These are phyloP conservation scores for Ruellia speciosa DNA, from an alignment of 305 asterid species.

Conservation along the genomic window DNA sequence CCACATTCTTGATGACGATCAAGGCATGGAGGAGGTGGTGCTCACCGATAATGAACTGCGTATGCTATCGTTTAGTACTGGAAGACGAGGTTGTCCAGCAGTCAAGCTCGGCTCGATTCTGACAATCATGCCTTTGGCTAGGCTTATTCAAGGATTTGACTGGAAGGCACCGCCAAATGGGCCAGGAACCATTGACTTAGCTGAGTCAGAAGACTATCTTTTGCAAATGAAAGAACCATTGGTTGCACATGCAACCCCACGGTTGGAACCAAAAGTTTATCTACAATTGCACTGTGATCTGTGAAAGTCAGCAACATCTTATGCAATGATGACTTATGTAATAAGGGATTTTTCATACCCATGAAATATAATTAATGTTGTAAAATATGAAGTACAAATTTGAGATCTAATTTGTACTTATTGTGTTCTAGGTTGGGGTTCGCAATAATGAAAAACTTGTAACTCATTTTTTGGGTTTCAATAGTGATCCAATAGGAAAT, in stretches of 20 bases:
- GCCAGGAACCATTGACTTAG: not conserved
- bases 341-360: too few relatives aligned
- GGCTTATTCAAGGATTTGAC: constrained; percentile 13
- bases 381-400: too few relatives aligned
- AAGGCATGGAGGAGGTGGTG: not conserved
- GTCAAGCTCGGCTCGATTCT: constrained; percentile 12
- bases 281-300: too few relatives aligned
- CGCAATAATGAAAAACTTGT: too few relatives aligned
- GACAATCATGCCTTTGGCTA: constrained; percentile 17
- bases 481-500: too few relatives aligned
- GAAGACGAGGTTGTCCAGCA: constrained; percentile 19
- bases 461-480: too few relatives aligned
- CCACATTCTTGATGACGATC: not conserved
- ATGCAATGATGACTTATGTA: too few relatives aligned
- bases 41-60: constrained; percentile 3
- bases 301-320: too few relatives aligned
- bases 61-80: constrained; percentile 17
- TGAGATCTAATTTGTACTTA: too few relatives aligned
- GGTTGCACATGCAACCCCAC: not conserved
- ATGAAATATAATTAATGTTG: too few relatives aligned
- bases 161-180: not conserved
- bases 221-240: not conserved
- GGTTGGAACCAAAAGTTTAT: not conserved
- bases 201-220: not conserved
- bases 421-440: too few relatives aligned